phyloP scores from a whole-genome alignment of 83 land plant genomes.

The Thuja plicata region DNA sequence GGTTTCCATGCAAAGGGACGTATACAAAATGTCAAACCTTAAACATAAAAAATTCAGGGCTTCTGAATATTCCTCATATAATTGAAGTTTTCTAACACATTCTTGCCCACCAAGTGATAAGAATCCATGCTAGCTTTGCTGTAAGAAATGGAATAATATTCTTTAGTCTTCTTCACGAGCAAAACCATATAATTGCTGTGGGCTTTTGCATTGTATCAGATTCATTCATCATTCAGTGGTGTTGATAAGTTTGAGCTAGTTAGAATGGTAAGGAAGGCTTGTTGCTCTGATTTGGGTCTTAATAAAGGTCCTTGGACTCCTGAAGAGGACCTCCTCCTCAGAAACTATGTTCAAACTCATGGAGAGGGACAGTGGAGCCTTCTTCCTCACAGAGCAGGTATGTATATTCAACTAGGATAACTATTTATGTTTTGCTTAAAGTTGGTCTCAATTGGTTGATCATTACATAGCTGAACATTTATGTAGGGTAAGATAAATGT shows the following conservation, averaged over 20 bases:
- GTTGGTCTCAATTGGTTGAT: not conserved
- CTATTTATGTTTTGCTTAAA: not conserved
- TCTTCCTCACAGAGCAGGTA: not conserved
- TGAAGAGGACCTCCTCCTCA: not conserved
- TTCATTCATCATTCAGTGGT: too few relatives aligned
- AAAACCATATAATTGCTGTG: not conserved
- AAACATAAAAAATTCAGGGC: not conserved
- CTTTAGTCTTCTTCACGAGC: not conserved
- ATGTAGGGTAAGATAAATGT: too few relatives aligned
- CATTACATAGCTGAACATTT: not conserved
- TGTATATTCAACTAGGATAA: not conserved
- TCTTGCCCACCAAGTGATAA: not conserved
- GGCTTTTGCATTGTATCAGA: not conserved
- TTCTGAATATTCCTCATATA: not conserved
- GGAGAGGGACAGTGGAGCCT: not conserved
- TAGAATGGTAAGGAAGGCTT: not conserved
- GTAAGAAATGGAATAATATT: not conserved
- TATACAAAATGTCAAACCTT: not conserved
- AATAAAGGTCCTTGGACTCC: constrained; percentile 1
- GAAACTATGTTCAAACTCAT: not conserved
- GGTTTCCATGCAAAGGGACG: not conserved
- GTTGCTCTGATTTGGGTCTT: not conserved
- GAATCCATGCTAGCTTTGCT: not conserved
- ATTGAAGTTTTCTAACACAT: not conserved
- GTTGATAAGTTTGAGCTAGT: not conserved